Evolutionary conservation across 176 grass and related monocot species (phyloP), one percentile per base, ranked within the genome.

Genomic region (Aegilops bicornis): DNA sequence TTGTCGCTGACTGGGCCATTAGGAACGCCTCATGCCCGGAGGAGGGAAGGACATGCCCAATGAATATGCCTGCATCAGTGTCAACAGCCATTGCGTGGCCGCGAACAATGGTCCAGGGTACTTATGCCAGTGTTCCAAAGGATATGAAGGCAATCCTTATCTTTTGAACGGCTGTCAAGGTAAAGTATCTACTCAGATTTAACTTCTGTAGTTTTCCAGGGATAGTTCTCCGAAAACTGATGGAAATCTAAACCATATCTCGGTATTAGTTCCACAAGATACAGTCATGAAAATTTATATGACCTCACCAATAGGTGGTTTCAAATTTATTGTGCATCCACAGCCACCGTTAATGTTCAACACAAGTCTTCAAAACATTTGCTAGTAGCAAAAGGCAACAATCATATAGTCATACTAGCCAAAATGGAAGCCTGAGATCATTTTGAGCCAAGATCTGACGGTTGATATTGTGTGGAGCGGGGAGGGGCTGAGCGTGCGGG

Each of bases 111-210:
- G 85, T 39, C 39, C 12, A 0, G 69, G 86, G 22, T 82, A 87
- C 71, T 1, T 76, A 8, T 87, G 85, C 52, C 60, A 37, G 16
- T 87, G 85, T 20, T 75, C 37, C 25, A 56, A 24, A 25, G 85
- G 85, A 27, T 87, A 87, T 25, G 19, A 75, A 15, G 75, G 75
- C 2, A 77, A 77, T 54, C 74, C 74, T 32, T 77, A 77, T 54
- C 74, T 77, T 77, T 10, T 56, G 45, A 20, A 77, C 10, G 74
- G 74, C 16, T 77, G 74, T 9, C 74, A 77, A 77, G 74, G 74
- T 77, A 5, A 32, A 20, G 13, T 52, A 27, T 43, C 37, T 45
- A 73, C 70, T 73, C 40, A 25, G 29, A 27, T 48, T 74, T 67
- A 33, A 32, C 29, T 67, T 67, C 23, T 19, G 29, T 31, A 1